Conservation (phyloP, 108 stramenopile genomes). For the Schizochytrium sp. region DNA sequence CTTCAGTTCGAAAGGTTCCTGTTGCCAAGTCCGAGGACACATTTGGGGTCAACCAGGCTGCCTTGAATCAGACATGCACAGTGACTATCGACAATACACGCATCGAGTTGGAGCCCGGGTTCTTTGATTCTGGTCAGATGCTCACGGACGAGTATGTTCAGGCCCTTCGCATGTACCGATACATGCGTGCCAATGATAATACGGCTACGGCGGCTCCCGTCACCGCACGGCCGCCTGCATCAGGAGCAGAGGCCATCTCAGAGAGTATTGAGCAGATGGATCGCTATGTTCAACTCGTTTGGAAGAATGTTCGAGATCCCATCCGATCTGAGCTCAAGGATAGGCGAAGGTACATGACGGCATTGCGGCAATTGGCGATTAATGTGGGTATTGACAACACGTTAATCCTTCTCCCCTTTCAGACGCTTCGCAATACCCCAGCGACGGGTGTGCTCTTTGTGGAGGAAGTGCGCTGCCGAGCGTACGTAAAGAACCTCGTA, state of each 20-base stretch:
- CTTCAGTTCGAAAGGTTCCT: background rate
- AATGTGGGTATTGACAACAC: background rate
- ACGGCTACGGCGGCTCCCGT: no score
- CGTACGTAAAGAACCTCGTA: background rate
- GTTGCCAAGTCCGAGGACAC: background rate
- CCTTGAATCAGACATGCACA: constrained; percentile 10
- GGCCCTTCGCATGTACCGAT: background rate
- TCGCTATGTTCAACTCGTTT: background rate
- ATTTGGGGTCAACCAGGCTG: background rate
- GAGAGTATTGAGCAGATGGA: background rate
- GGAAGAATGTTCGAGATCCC: constrained; percentile 7
- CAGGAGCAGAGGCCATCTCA: background rate
- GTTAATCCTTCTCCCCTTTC: background rate
- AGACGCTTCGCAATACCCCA: background rate
- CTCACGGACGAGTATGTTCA: background rate
- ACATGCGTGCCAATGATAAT: constrained; percentile 4
- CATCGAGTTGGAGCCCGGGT: background rate
- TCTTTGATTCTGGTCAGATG: background rate
- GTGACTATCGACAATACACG: background rate
- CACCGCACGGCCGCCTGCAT: background rate
- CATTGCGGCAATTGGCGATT: background rate
- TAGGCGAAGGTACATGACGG: background rate
- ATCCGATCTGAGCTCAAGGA: background rate
- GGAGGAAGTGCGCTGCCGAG: background rate
- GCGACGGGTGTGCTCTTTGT: background rate